These are phyloP conservation scores for Sugiyamaella castrensis DNA, from an alignment of 1,139 yeast genomes.

Conservation along the genomic window DNA sequence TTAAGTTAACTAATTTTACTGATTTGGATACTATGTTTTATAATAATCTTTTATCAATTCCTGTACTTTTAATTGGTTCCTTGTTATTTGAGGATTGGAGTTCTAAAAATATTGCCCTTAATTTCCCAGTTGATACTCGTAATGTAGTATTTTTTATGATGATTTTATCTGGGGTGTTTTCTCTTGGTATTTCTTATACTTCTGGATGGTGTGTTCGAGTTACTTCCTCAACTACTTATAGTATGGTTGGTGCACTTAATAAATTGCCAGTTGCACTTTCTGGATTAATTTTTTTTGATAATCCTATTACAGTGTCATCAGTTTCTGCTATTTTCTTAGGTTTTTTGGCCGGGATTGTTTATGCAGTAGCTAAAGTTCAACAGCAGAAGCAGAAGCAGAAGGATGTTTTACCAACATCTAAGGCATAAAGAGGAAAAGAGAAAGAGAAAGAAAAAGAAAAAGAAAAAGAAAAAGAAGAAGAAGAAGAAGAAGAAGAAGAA, in stretches of 20 bases:
- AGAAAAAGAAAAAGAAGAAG: conserved; percentile 1
- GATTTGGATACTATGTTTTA: conserved; percentile 98
- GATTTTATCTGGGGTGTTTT: conserved; percentile 88
- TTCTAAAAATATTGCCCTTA: conserved; percentile 61
- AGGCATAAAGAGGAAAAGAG: conserved; percentile 16
- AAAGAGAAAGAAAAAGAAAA: neutral
- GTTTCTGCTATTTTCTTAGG: conserved; percentile 89
- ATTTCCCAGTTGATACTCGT: conserved; percentile 75
- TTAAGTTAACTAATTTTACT: conserved; percentile 92
- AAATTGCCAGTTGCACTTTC: conserved; percentile 96
- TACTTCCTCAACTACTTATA: conserved; percentile 95
- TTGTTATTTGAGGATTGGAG: conserved; percentile 91
- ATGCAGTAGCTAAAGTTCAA: conserved; percentile 85
- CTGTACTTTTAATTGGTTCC: conserved; percentile 75
- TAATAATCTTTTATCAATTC: conserved; percentile 90
- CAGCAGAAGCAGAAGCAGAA: conserved; percentile 52
- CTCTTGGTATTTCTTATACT: conserved; percentile 96
- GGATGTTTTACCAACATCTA: conserved; percentile 33
- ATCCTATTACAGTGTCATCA: conserved; percentile 90
- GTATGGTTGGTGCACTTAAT: conserved; percentile 99
- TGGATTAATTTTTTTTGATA: conserved; percentile 90
- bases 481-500: neutral
- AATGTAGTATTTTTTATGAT: conserved; percentile 70
- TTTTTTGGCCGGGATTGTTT: conserved; percentile 89
- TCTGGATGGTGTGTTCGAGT: conserved; percentile 99